phyloP scores from a whole-genome alignment of 352 stramenopile genomes.

The Phytophthora ramorum region DNA sequence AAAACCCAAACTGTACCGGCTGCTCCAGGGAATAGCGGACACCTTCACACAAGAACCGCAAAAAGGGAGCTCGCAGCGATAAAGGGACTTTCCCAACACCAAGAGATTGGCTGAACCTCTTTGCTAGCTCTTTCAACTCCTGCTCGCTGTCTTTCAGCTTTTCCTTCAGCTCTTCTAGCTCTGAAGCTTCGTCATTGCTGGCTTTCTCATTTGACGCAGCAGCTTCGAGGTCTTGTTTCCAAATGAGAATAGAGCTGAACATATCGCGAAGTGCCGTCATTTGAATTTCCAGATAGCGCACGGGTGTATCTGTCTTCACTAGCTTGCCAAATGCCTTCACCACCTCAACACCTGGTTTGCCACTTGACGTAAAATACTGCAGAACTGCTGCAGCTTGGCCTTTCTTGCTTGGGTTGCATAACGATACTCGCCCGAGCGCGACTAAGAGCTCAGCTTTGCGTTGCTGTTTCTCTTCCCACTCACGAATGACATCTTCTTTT shows the following conservation, averaged over 20 bases:
- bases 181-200: slow-evolving; percentile 38
- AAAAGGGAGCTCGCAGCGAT: slow-evolving; percentile 75
- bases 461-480: slow-evolving; percentile 43
- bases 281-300: slow-evolving; percentile 89
- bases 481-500: slow-evolving; percentile 27
- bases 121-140: slow-evolving; percentile 77
- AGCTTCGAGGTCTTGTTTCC: slow-evolving; percentile 65
- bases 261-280: slow-evolving; percentile 84
- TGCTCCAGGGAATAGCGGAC: slow-evolving; percentile 74
- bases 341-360: slow-evolving; percentile 62
- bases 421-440: slow-evolving; percentile 70
- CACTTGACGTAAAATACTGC: slow-evolving; percentile 64
- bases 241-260: slow-evolving; percentile 64
- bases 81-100: slow-evolving; percentile 77
- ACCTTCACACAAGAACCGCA: slow-evolving; percentile 85
- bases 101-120: slow-evolving; percentile 82
- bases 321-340: slow-evolving; percentile 86
- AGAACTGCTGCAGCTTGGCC: slow-evolving; percentile 78
- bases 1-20: slow-evolving; percentile 67
- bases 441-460: slow-evolving; percentile 74
- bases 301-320: slow-evolving; percentile 74
- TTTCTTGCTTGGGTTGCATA: slow-evolving; percentile 88
- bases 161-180: slow-evolving; percentile 64
- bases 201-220: slow-evolving; percentile 19
- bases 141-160: slow-evolving; percentile 54